A percentile compares a stretch with the other conserved stretches of the same genome.
Evolutionary conservation across 148 eudicot species (phyloP).

Genomic region (Rhododendron simsii): DNA sequence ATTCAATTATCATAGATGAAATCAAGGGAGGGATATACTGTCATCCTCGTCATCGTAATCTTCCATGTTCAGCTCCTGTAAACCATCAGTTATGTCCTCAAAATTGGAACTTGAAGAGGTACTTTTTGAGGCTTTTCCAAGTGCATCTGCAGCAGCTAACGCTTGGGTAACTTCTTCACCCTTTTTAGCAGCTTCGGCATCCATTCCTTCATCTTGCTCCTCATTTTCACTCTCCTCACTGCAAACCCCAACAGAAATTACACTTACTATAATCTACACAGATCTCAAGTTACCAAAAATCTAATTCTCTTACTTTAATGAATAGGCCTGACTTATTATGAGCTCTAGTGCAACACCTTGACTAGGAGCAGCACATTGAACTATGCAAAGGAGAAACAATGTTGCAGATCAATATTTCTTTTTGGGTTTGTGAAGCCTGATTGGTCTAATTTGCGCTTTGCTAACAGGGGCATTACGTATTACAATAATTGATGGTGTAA

Average conservation of each 20-base stretch:
- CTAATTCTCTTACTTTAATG: not conserved
- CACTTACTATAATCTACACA: too few relatives aligned
- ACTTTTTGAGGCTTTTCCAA: slow-evolving; percentile 52
- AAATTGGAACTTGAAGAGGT: slow-evolving; percentile 15
- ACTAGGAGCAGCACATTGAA: not conserved
- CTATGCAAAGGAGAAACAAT: not conserved
- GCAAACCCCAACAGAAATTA: not conserved
- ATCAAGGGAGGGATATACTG: slow-evolving; percentile 31
- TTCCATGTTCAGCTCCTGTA: slow-evolving; percentile 82
- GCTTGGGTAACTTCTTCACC: slow-evolving; percentile 70
- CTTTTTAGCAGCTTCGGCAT: slow-evolving; percentile 38
- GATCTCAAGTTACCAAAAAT: not conserved
- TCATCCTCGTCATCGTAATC: slow-evolving; percentile 77
- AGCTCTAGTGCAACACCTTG: not conserved
- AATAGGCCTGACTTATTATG: too few relatives aligned
- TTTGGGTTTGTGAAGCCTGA: not conserved
- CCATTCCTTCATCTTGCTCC: slow-evolving; percentile 60
- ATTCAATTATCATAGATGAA: not conserved
- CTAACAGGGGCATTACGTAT: not conserved
- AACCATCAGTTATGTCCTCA: slow-evolving; percentile 56
- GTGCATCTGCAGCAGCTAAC: slow-evolving; percentile 79
- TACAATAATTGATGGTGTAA: not conserved
- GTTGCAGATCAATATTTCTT: not conserved
- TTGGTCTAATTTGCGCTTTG: not conserved
- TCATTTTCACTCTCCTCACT: slow-evolving; percentile 51